Evolutionary conservation across 352 stramenopile genomes (phyloP).

Genomic region (Pythium coloratum): DNA sequence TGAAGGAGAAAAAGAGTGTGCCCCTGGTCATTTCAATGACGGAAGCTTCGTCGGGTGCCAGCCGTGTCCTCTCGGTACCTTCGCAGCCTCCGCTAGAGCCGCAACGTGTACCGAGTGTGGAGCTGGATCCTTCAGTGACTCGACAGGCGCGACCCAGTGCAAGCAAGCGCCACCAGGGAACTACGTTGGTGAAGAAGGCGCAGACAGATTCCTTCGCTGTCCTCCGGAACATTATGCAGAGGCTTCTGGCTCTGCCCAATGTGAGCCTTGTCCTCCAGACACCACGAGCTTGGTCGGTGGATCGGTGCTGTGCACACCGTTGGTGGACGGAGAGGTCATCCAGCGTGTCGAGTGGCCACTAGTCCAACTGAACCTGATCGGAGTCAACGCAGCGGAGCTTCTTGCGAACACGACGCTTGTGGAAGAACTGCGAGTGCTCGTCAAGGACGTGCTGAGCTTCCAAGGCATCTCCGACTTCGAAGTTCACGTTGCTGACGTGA

Average conservation of each 20-base stretch:
- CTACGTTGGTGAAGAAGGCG: conserved; percentile 36
- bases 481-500: conserved; percentile 20
- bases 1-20: conserved; percentile 7
- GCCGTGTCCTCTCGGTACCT: conserved; percentile 36
- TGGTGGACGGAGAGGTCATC: conserved; percentile 42
- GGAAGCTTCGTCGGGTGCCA: conserved; percentile 24
- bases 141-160: conserved; percentile 30
- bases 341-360: conserved; percentile 32
- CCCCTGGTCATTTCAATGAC: conserved; percentile 26
- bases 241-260: conserved; percentile 29
- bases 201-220: conserved; percentile 33
- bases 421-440: conserved; percentile 4
- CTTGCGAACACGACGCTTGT: conserved; percentile 6
- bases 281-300: conserved; percentile 40
- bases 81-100: conserved; percentile 20
- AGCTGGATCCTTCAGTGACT: conserved; percentile 37
- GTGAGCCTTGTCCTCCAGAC: conserved; percentile 29
- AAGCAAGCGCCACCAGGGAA: conserved; percentile 31
- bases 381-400: background rate
- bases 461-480: conserved; percentile 12
- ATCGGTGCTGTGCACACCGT: conserved; percentile 24
- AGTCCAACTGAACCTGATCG: conserved; percentile 13
- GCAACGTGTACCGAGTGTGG: conserved; percentile 33
- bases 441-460: conserved; percentile 11
- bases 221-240: conserved; percentile 27